Percentiles rank a stretch among this genome's conserved stretches.
Conservation (phyloP, 78 protist species). For the Goniomonas avonlea region DNA sequence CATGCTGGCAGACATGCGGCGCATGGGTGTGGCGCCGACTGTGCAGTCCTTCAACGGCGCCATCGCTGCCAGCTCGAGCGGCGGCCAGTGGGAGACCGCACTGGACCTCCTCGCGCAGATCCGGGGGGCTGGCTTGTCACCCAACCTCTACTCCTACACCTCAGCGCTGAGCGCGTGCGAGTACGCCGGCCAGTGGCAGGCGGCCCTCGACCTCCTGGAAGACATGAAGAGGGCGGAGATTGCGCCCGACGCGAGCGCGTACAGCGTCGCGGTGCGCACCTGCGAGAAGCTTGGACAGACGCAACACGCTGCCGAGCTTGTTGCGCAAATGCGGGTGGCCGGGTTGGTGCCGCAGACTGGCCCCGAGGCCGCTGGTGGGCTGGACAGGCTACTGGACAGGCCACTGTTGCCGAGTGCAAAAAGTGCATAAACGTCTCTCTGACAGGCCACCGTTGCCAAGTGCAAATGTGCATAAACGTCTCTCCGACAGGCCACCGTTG, state of each 20-base stretch:
- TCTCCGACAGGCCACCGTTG: no score
- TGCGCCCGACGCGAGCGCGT: background rate
- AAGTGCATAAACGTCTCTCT: no score
- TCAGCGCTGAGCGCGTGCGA: conserved; percentile 7
- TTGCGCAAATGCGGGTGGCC: no score
- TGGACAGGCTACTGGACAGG: no score
- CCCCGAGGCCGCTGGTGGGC: no score
- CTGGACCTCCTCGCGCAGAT: background rate
- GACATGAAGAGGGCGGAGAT: background rate
- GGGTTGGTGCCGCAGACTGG: no score
- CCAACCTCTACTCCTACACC: background rate
- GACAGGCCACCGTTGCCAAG: no score
- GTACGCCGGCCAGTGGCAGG: background rate
- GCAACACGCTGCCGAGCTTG: background rate
- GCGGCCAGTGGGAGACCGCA: conserved; percentile 3
- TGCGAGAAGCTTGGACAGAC: background rate
- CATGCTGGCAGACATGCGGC: background rate
- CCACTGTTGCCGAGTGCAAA: no score
- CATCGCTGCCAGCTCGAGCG: conserved; percentile 13
- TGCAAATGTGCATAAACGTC: no score
- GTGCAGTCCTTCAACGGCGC: background rate
- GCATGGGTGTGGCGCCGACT: background rate
- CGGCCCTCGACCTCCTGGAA: background rate
- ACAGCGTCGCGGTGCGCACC: background rate
- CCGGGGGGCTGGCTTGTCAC: background rate